Evolutionary conservation across 257 asterid genomes (phyloP).

Genomic region (Lycium barbarum): DNA sequence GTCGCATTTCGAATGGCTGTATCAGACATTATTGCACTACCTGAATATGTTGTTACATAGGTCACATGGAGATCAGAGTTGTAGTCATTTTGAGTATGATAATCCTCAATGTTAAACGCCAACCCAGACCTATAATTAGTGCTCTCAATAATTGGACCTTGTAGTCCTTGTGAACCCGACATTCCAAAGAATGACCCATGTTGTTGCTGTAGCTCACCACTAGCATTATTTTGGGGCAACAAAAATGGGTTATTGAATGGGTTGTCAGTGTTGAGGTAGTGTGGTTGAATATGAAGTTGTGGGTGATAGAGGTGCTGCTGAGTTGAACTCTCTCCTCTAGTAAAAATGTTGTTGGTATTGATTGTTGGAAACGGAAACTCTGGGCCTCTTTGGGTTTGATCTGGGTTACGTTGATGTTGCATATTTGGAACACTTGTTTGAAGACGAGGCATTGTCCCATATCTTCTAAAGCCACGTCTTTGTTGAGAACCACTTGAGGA

Average conservation of each 20-base stretch:
- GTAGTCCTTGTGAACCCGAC: background rate
- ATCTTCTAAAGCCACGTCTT: background rate
- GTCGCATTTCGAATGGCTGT: background rate
- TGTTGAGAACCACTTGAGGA: background rate
- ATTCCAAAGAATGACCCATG: background rate
- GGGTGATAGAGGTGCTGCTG: background rate
- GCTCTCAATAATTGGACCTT: background rate
- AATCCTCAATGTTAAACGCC: background rate
- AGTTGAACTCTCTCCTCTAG: background rate
- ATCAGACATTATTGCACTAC: background rate
- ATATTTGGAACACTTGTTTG: background rate
- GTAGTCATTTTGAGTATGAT: background rate
- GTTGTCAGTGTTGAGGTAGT: background rate
- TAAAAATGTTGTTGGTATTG: background rate
- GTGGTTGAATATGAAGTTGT: background rate
- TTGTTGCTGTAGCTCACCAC: background rate
- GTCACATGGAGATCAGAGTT: background rate
- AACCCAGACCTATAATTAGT: background rate
- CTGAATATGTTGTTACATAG: background rate
- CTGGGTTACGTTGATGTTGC: background rate
- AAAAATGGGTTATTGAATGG: background rate
- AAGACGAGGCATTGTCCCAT: constrained; percentile 20
- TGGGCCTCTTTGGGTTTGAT: background rate
- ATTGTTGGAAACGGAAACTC: background rate
- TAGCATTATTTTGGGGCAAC: background rate